A percentile compares a stretch with the other conserved stretches of the same genome.
These are phyloP conservation scores for Xylaria sp. DNA, from an alignment of 2,329 filamentous ascomycete species.

Conservation along the genomic window DNA sequence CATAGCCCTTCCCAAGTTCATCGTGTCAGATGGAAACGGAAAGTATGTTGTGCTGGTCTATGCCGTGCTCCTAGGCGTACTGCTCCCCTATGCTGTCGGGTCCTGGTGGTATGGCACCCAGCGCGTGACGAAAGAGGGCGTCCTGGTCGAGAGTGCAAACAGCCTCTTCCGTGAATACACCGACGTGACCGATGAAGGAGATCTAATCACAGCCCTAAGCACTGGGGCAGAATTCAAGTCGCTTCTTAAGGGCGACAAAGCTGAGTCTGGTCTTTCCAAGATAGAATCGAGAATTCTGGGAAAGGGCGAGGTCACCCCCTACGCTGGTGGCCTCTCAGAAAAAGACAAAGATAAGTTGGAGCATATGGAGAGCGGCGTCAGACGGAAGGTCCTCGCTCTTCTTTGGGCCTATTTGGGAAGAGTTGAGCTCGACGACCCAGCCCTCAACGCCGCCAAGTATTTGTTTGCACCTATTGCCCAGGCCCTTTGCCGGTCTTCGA, in stretches of 20 bases:
- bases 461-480: slow-evolving; percentile 89
- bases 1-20: slow-evolving; percentile 92
- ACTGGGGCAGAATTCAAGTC: slow-evolving; percentile 86
- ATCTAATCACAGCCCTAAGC: slow-evolving; percentile 83
- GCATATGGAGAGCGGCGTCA: slow-evolving; percentile 80
- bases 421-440: slow-evolving; percentile 81
- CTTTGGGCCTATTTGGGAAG: slow-evolving; percentile 96
- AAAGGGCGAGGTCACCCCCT: slow-evolving; percentile 62
- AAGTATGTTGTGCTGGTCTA: slow-evolving; percentile 96
- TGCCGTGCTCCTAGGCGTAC: slow-evolving; percentile 84
- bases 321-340: slow-evolving; percentile 69
- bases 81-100: slow-evolving; percentile 92
- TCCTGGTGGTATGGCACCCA: slow-evolving; percentile 99
- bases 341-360: slow-evolving; percentile 83
- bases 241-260: slow-evolving; percentile 79
- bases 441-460: slow-evolving; percentile 86
- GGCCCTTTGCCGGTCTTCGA: slow-evolving; percentile 85
- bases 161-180: slow-evolving; percentile 94
- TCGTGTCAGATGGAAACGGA: slow-evolving; percentile 91
- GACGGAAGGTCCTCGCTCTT: slow-evolving; percentile 87
- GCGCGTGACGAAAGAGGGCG: slow-evolving; percentile 89
- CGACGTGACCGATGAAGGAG: slow-evolving; percentile 82
- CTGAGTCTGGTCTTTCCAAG: slow-evolving; percentile 82
- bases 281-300: slow-evolving; percentile 84
- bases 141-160: slow-evolving; percentile 92